phyloP scores from a whole-genome alignment of 768 basidiomycete species.

The Filobasidium floriforme region DNA sequence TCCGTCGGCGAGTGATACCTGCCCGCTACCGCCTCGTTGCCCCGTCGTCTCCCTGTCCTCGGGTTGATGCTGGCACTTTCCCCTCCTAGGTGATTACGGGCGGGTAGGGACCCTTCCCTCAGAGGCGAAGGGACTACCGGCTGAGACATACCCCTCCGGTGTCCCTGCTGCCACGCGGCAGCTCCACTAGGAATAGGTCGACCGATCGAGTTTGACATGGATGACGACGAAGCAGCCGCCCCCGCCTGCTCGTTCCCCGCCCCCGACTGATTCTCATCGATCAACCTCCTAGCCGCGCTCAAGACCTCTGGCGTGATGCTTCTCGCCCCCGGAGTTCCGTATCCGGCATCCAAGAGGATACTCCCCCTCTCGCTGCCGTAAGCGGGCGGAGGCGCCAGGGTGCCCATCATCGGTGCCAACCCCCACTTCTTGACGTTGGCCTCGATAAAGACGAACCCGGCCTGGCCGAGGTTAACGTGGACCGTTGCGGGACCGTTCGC shows the following conservation, averaged over 20 bases:
- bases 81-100: not conserved
- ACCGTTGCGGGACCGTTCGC: slow-evolving; percentile 93
- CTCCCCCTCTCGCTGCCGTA: slow-evolving; percentile 96
- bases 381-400: slow-evolving; percentile 92
- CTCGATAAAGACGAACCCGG: slow-evolving; percentile 98
- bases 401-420: slow-evolving; percentile 90
- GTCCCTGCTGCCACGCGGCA: not conserved
- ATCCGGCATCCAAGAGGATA: slow-evolving; percentile 86
- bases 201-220: not conserved
- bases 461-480: slow-evolving; percentile 94
- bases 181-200: slow-evolving; percentile 4
- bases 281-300: slow-evolving; percentile 15
- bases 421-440: slow-evolving; percentile 99
- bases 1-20: slow-evolving; percentile 21
- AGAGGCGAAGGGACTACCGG: not conserved
- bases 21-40: slow-evolving; percentile 47
- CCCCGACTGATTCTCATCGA: slow-evolving; percentile 7
- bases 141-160: not conserved
- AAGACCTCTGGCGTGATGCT: slow-evolving; percentile 10
- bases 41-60: not conserved
- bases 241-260: not conserved
- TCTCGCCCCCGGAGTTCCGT: slow-evolving; percentile 45
- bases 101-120: slow-evolving; percentile 10
- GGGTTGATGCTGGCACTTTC: slow-evolving; percentile 4
- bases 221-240: not conserved